Evolutionary conservation across 202 grass and related monocot genomes (phyloP), one percentile per base, ranked within the genome.

Genomic region (Panicum hallii): DNA sequence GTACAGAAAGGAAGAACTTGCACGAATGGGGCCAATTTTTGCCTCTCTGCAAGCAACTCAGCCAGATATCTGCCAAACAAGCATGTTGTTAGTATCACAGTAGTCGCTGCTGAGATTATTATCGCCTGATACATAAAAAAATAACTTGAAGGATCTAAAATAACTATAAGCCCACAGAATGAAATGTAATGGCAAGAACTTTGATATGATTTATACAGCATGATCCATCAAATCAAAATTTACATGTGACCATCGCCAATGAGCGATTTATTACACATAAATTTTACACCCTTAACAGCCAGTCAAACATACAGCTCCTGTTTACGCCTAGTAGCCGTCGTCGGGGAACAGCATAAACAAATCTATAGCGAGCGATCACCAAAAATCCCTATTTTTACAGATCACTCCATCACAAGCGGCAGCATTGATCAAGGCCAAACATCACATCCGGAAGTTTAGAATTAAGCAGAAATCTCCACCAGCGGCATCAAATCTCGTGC

Each of bases 1-100:
- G 79, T 94, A 71, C 97, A 99, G 86, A 94, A 97, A 56, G 97
- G 97, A 76, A 99, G 89, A 62, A 99, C 94, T 99, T 97, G 94
- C 70, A 97, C 80, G 63, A 99, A 99, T 85, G 97, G 93, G 66
- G 81, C 92, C 87, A 99, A 76, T 84, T 99, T 99, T 79, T 99
- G 97, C 86, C 94, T 97, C 90, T 99, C 97, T 43, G 92, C 92
- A 78, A 99, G 88, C 81, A 99, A 77, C 78, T 99, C 97, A 60
- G 97, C 82, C 87, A 99, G 85, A 93, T 93, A 99, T 90, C 94
- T 99, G 87, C 77, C 52, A 88, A 83, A 81, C 55, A 26, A 89
- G 67, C 49, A 70, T 38, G 48, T 11, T 49, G 56, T 91, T 70
- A 91, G 81, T 48, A 45, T 55, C 34, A 68, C 40, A 83, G 45